Evolutionary conservation across 495 filamentous ascomycete species (phyloP).

Genomic region (Tuber umbilicatum): DNA sequence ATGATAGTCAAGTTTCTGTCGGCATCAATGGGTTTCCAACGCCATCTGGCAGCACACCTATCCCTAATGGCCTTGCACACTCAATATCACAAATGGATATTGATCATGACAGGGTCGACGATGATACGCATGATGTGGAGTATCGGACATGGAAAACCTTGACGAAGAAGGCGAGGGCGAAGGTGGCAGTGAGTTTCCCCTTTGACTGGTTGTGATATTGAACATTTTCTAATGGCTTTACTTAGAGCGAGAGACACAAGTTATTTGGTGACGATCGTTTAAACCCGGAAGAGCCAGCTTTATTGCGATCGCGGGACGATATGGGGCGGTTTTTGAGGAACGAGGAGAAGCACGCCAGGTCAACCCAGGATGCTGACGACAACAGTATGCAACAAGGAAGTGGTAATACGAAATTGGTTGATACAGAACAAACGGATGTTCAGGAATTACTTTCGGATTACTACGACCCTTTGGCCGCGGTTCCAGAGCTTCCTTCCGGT

Average conservation of each 20-base stretch:
- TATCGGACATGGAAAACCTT: conserved; percentile 98
- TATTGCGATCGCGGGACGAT: conserved; percentile 68
- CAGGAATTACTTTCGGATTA: conserved; percentile 68
- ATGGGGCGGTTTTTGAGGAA: conserved; percentile 48
- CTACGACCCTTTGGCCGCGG: conserved; percentile 76
- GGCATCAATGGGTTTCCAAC: conserved; percentile 79
- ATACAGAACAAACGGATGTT: conserved; percentile 56
- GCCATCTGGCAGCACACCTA: conserved; percentile 57
- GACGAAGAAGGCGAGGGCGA: conserved; percentile 91
- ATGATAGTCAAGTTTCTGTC: conserved; percentile 47
- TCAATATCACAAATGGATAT: conserved; percentile 44
- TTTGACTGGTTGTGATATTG: conserved; percentile 4
- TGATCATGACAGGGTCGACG: conserved; percentile 49
- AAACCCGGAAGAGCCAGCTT: conserved; percentile 77
- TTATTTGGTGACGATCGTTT: conserved; percentile 78
- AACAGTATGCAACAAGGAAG: conserved; percentile 42
- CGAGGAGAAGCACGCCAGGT: conserved; percentile 31
- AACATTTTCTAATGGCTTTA: conserved; percentile 19
- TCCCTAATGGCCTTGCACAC: conserved; percentile 33
- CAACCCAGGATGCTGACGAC: conserved; percentile 32
- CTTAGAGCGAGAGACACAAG: conserved; percentile 60
- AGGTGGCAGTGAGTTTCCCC: conserved; percentile 56
- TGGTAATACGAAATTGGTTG: conserved; percentile 63
- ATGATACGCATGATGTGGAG: conserved; percentile 63
- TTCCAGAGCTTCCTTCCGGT: conserved; percentile 72